A percentile compares a stretch with the other conserved stretches of the same genome.
phyloP scores from a whole-genome alignment of 805 yeast genomes.

The Candida orba region DNA sequence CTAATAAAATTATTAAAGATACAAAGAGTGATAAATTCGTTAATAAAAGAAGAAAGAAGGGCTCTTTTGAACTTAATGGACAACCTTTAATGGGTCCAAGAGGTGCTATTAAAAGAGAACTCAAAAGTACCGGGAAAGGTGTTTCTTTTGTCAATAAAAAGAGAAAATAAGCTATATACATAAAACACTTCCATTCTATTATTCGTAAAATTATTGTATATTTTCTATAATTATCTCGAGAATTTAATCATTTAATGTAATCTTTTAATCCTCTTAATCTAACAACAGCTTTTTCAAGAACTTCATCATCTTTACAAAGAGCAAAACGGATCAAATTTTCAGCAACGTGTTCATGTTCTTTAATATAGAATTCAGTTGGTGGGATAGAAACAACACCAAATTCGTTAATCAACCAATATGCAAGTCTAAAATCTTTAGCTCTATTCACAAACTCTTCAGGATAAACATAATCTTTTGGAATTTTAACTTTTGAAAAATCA shows the following conservation, averaged over 20 bases:
- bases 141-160: conserved; percentile 17
- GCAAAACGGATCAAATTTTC: conserved; percentile 90
- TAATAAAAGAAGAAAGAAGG: conserved; percentile 30
- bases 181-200: not conserved
- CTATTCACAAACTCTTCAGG: conserved; percentile 63
- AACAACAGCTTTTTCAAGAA: conserved; percentile 74
- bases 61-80: conserved; percentile 51
- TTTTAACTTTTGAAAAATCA: conserved; percentile 72
- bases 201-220: not conserved
- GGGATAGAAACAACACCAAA: conserved; percentile 95
- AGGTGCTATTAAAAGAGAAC: conserved; percentile 37
- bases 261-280: conserved; percentile 65
- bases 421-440: conserved; percentile 81
- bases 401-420: conserved; percentile 89
- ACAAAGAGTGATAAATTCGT: conserved; percentile 10
- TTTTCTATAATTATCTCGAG: not conserved
- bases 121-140: conserved; percentile 16
- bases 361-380: conserved; percentile 87
- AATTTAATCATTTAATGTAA: conserved; percentile 34
- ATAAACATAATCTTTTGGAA: conserved; percentile 65
- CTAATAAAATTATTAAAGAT: conserved; percentile 33
- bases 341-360: conserved; percentile 64
- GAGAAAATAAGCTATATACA: conserved; percentile 6
- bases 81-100: conserved; percentile 43
- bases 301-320: conserved; percentile 85